A percentile compares a stretch with the other conserved stretches of the same genome.
Evolutionary conservation across 2,329 filamentous ascomycete species (phyloP).

Genomic region (Neobulgaria alba): DNA sequence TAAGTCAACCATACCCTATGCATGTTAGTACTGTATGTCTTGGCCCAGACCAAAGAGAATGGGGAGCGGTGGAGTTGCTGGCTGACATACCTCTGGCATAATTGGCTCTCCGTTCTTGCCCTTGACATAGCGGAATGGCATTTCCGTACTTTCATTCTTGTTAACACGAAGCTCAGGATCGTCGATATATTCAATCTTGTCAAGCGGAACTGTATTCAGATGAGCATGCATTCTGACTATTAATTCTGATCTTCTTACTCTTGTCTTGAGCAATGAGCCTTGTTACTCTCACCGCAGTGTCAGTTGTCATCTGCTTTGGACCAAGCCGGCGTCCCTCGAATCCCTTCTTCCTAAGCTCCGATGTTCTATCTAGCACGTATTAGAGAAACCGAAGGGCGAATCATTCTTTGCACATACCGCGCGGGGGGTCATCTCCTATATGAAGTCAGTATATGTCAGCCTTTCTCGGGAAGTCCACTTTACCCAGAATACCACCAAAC

Average conservation of each 20-base stretch:
- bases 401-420: constrained; percentile 50
- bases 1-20: constrained; percentile 79
- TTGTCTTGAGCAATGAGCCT: constrained; percentile 79
- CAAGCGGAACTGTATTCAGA: constrained; percentile 56
- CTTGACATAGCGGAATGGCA: constrained; percentile 95
- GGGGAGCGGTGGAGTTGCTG: not conserved
- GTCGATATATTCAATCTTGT: constrained; percentile 75
- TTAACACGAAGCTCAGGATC: constrained; percentile 84
- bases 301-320: constrained; percentile 95
- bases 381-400: not conserved
- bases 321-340: constrained; percentile 82
- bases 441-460: constrained; percentile 12
- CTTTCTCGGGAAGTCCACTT: constrained; percentile 17
- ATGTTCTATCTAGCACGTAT: constrained; percentile 65
- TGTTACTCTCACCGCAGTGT: constrained; percentile 91
- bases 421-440: constrained; percentile 81
- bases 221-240: not conserved
- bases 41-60: not conserved
- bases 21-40: constrained; percentile 14
- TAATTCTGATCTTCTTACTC: constrained; percentile 43
- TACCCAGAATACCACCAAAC: constrained; percentile 93
- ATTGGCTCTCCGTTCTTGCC: constrained; percentile 67
- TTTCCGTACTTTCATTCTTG: constrained; percentile 87
- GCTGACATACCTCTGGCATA: constrained; percentile 70
- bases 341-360: constrained; percentile 89